Evolutionary conservation across 2,329 filamentous ascomycete genomes (phyloP), one percentile per base, ranked within the genome.

Genomic region (Diaporthe velutina): DNA sequence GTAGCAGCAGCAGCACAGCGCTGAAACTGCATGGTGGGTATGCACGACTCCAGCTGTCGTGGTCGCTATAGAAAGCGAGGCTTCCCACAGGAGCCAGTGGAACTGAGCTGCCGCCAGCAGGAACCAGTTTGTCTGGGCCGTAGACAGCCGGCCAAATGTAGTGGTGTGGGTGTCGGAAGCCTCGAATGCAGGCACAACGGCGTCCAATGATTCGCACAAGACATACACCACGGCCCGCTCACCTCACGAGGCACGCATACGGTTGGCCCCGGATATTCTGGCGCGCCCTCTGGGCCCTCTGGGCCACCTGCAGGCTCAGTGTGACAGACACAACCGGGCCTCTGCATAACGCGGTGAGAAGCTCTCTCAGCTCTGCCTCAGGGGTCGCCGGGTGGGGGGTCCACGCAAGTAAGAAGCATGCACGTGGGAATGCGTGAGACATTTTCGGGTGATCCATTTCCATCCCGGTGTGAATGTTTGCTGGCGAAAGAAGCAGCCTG

Each of bases 101-200:
- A n/a, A 75, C 28, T 42, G 33, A 74, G 57, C 60, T 60, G 67
- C 66, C 57, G 64, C 33, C 50, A 48, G 60, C 55, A 67, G 64
- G 40, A 68, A 73, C 45, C 68, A 57, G 74, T 66, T 74, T 68
- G 64, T 74, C 48, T 71, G 67, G 74, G 61, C 73, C 68, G 52
- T 55, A 45, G 38, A 55, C 52, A 72, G 52, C 68, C 73, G 71
- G n/a, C 10, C 25, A 35, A 64, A 45, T 42, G 35, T 30, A n/a
- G 13, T 28, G 40, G 64, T 52, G 64, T 68, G 61, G 61, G 71
- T 60, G 71, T 60, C 64, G 58, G 71, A 73, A 75, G 71, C 71
- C 74, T 67, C 40, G 17, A 55, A 17, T 40, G 33, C 55, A 38
- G 33, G 38, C 64, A 60, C 38, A 30, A 64, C 42, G 45, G 60